A percentile compares a stretch with the other conserved stretches of the same genome.
phyloP scores from a whole-genome alignment of 495 filamentous ascomycete species.

The Podospora anserina region DNA sequence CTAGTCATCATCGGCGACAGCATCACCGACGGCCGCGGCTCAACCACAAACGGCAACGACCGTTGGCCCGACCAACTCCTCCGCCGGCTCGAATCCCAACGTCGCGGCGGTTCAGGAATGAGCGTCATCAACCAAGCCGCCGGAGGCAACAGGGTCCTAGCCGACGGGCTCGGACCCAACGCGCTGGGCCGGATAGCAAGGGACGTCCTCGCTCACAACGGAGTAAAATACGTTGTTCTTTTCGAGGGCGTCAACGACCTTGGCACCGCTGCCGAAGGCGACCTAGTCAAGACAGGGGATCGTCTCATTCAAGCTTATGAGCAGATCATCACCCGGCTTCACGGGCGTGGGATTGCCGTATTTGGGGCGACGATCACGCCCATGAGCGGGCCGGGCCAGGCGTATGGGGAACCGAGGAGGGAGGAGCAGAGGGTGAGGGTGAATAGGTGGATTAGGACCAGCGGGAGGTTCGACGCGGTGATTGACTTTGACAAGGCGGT shows the following conservation, averaged over 20 bases:
- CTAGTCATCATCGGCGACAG: conserved; percentile 62
- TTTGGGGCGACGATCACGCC: conserved; percentile 65
- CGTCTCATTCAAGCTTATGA: conserved; percentile 52
- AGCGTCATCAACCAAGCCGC: conserved; percentile 62
- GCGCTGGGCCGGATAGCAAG: conserved; percentile 57
- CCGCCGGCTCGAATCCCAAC: conserved; percentile 40
- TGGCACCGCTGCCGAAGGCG: conserved; percentile 46
- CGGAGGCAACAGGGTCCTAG: conserved; percentile 61
- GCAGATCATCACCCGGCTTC: conserved; percentile 55
- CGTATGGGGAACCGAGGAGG: conserved; percentile 48
- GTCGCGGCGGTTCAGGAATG: conserved; percentile 32
- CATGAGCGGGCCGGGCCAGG: conserved; percentile 43
- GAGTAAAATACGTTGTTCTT: conserved; percentile 54
- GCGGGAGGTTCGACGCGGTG: conserved; percentile 57
- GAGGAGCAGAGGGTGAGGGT: conserved; percentile 55
- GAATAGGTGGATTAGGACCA: conserved; percentile 58
- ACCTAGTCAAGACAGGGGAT: conserved; percentile 41
- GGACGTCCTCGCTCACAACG: conserved; percentile 55
- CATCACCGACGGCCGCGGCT: conserved; percentile 64
- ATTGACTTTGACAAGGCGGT: conserved; percentile 60
- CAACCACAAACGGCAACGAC: conserved; percentile 58
- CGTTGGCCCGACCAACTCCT: conserved; percentile 63
- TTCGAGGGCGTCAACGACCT: conserved; percentile 68
- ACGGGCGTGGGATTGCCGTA: conserved; percentile 48
- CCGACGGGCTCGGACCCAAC: conserved; percentile 58